Evolutionary conservation across 208 protist species (phyloP), one percentile per base, ranked within the genome.

Genomic region (Wallacemonas sp.): DNA sequence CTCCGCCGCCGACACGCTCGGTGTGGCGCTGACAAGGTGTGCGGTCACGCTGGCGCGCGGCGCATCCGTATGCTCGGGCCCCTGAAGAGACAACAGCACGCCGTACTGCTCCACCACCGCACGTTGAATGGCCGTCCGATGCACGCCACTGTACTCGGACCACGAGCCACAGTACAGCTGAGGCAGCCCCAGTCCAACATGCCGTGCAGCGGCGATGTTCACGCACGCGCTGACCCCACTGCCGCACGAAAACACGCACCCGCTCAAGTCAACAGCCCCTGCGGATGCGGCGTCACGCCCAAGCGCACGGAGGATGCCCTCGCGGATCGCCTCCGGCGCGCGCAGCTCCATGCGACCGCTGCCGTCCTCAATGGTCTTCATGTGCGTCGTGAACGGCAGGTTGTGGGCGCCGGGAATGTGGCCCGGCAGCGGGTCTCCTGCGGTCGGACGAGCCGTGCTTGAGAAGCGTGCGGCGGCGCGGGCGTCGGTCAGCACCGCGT

Each of bases 121-220:
- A 10, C 83, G 81, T 17, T 68, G 26, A 29, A 93, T 53, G n/a
- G 63, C 65, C 34, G 81, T 61, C 61, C 63, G 73, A 60, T 78
- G 75, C 32, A 80, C 44, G 1, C 66, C 69, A 26, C 68, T 53
- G 74, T 93, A 95, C 74, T 95, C 77, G 0, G 85, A 92, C 87
- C 90, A 95, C 10, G 87, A 92, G 38, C 87, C 87, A 50, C 72
- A 79, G 65, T 91, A 95, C 10, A 95, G 73, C 38, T 73, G 72
- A 0, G 87, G 85, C 44, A 71, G 68, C 38, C 87, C 87, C 8
- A 95, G 73, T 26, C 79, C 85, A 10, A 91, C 58, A 34, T 95
- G 90, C 24, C 61, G 60, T 10, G 58, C 63, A 19, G 88, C 42
- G 24, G 87, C 87, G 32, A 93, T 80, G 61, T 84, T 92, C 39